phyloP scores from a whole-genome alignment of 148 eudicot genomes.

The Suaeda aralocaspica region DNA sequence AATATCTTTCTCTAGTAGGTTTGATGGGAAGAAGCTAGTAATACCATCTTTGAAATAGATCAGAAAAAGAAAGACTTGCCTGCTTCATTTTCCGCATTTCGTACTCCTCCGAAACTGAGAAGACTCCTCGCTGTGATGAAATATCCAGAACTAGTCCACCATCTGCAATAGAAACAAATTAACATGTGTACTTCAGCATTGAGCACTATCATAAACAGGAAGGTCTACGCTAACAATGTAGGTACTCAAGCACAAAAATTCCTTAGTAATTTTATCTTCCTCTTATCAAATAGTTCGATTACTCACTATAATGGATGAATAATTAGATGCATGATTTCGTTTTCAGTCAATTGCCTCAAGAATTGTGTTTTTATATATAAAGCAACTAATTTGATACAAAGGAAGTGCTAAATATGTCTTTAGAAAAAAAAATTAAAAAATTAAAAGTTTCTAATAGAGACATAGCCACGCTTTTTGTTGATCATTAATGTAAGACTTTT shows the following conservation, averaged over 20 bases:
- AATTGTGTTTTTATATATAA: too few relatives aligned
- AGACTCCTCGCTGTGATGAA: constrained; percentile 49
- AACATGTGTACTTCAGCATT: background rate
- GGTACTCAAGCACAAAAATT: background rate
- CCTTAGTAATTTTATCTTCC: background rate
- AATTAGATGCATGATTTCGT: too few relatives aligned
- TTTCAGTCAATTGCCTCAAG: too few relatives aligned
- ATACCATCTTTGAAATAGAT: background rate
- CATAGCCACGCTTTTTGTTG: background rate
- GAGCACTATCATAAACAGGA: background rate
- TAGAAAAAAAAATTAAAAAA: background rate
- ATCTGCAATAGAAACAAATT: constrained; percentile 25
- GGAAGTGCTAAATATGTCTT: too few relatives aligned
- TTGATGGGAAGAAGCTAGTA: background rate
- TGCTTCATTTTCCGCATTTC: constrained; percentile 72
- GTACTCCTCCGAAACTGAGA: constrained; percentile 53
- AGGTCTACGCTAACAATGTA: background rate
- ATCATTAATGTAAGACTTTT: background rate
- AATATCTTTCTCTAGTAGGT: background rate
- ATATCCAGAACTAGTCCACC: constrained; percentile 36
- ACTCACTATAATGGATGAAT: too few relatives aligned
- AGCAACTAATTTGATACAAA: too few relatives aligned
- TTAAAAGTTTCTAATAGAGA: background rate
- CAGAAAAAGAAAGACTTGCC: constrained; percentile 29
- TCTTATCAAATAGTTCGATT: too few relatives aligned